These are phyloP conservation scores for Globisporangium cylindrosporum DNA, from an alignment of 352 stramenopile genomes.

Conservation along the genomic window DNA sequence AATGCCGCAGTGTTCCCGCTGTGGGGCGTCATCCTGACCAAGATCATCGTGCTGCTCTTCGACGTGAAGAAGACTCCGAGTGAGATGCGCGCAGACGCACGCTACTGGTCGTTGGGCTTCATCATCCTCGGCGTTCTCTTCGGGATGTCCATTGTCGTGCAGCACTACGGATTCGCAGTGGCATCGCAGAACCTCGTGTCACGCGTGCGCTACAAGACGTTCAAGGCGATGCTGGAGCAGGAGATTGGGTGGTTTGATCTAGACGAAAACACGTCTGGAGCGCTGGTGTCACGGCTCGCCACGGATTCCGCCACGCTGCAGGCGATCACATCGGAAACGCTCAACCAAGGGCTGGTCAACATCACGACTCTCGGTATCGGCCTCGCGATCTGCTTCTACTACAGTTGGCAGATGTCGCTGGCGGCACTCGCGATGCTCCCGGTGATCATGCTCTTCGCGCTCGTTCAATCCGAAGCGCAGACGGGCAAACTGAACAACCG, in stretches of 20 bases:
- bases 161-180: slow-evolving; percentile 56
- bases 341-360: slow-evolving; percentile 57
- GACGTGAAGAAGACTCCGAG: slow-evolving; percentile 26
- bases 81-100: slow-evolving; percentile 24
- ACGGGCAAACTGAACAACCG: slow-evolving; percentile 35
- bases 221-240: slow-evolving; percentile 59
- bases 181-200: slow-evolving; percentile 44
- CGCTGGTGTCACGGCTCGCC: slow-evolving; percentile 57
- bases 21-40: slow-evolving; percentile 50
- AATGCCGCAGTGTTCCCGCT: slow-evolving; percentile 44
- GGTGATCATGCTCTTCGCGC: slow-evolving; percentile 30
- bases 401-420: slow-evolving; percentile 61
- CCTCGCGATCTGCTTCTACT: slow-evolving; percentile 45
- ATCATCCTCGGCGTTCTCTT: slow-evolving; percentile 38
- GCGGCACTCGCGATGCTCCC: slow-evolving; percentile 26
- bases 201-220: slow-evolving; percentile 42
- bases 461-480: slow-evolving; percentile 41
- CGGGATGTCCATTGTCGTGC: slow-evolving; percentile 33
- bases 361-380: slow-evolving; percentile 48
- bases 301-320: slow-evolving; percentile 77
- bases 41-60: slow-evolving; percentile 52
- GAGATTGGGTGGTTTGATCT: slow-evolving; percentile 78
- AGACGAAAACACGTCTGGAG: slow-evolving; percentile 59
- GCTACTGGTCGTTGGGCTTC: slow-evolving; percentile 37
- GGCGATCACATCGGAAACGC: slow-evolving; percentile 62